Conservation (phyloP, 768 basidiomycete species). For the Phylloporus arenicola region DNA sequence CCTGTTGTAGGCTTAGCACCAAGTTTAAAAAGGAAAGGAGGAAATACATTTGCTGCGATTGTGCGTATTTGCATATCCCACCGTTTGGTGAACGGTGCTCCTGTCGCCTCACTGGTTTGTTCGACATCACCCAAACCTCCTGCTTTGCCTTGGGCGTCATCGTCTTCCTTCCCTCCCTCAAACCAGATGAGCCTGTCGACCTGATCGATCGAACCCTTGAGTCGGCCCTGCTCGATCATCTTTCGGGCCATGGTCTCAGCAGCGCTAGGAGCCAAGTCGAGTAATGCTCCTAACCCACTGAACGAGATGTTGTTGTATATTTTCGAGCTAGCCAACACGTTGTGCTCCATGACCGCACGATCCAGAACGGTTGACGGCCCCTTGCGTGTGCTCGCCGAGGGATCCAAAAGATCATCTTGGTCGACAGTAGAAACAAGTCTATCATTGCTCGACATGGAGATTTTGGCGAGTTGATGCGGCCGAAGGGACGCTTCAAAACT, state of each 20-base stretch:
- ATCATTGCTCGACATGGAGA: constrained; percentile 80
- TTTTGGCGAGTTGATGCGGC: constrained; percentile 91
- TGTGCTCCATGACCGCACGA: constrained; percentile 98
- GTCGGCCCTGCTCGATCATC: constrained; percentile 97
- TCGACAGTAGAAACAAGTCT: constrained; percentile 64
- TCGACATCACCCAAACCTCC: constrained; percentile 87
- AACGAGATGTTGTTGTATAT: constrained; percentile 99
- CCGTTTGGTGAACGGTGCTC: constrained; percentile 84
- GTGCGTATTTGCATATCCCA: constrained; percentile 94
- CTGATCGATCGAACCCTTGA: constrained; percentile 93
- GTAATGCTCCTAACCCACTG: constrained; percentile 81
- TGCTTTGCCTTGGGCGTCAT: constrained; percentile 90
- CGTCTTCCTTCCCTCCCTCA: constrained; percentile 79
- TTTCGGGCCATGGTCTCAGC: constrained; percentile 97
- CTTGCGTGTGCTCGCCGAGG: constrained; percentile 66
- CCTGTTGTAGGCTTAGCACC: constrained; percentile 39
- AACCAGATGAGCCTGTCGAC: constrained; percentile 94
- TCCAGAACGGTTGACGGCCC: constrained; percentile 96
- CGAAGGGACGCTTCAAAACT: constrained; percentile 84
- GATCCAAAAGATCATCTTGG: constrained; percentile 50
- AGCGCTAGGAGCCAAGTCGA: constrained; percentile 85
- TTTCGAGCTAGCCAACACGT: constrained; percentile 91
- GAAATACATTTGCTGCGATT: constrained; percentile 73
- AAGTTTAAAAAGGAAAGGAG: not conserved
- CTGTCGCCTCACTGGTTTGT: constrained; percentile 82